Base-by-base conservation (phyloP, 192 early-diverging fungal genomes). In the Coemansia guatemalensis region DNA sequence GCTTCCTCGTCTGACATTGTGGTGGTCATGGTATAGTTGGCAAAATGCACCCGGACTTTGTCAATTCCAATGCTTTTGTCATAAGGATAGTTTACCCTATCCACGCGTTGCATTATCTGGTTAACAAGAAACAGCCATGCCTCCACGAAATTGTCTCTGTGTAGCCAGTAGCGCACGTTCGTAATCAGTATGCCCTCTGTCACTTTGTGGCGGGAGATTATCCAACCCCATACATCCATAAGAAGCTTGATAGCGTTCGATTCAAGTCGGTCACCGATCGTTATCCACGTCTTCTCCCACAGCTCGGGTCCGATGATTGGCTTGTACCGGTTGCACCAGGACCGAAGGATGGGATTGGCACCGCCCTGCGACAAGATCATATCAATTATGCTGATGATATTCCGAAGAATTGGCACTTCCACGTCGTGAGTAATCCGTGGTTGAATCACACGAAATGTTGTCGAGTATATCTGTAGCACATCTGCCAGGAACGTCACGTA, bases 251-350 rank as follows among this genome's bases (percentile, higher is more conserved):
- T 62, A 9, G 65, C 78, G 6, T 29, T 60, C 33, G 50, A 49
- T 41, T 81, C 78, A 18, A 81, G 72, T 22, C 72, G 68, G 24
- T 81, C 72, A 52, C 78, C 78, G 9, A 81, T 68, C 2, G 62
- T 81, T 0, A 57, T 69, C 78, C 78, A 81, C 1, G 78, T 81
- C 49, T 53, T 57, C 18, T 81, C 72, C 78, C 78, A 81, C 33
- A 74, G 20, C 32, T 74, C 68, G n/a, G 61, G 21, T 0, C 72
- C 72, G 6, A 81, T 65, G 21, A 64, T 24, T 26, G 17, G 51
- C 24, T 63, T 56, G 54, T 81, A 81, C 21, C 58, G 62, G 11
- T 62, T 47, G 7, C 29, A 23, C 78, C 78, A 81, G 1, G 26
- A 23, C 29, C 26, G 21, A 14, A 81, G 49, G 11, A 65, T 47